Percentiles rank a stretch among this genome's conserved stretches.
These are phyloP conservation scores for Globisporangium irregulare DNA, from an alignment of 352 stramenopile species.

Conservation along the genomic window DNA sequence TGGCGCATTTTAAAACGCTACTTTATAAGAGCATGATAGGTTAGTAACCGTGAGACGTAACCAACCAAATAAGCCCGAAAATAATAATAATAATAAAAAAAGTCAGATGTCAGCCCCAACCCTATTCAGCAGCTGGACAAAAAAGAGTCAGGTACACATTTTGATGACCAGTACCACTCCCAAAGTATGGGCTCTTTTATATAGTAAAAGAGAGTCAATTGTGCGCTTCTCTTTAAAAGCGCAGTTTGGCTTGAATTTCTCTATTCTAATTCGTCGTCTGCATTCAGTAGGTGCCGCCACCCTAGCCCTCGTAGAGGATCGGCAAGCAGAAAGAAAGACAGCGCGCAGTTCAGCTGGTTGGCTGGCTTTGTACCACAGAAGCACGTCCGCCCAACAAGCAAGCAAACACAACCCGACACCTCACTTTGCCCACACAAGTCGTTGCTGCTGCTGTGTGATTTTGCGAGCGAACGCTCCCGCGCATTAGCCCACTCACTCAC, in stretches of 20 bases:
- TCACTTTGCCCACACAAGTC: background rate
- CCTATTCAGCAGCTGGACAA: background rate
- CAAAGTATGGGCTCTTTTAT: background rate
- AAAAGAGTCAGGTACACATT: slow-evolving; percentile 1
- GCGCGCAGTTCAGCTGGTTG: background rate
- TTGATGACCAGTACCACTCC: background rate
- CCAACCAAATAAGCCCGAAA: background rate
- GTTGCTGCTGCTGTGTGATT: background rate
- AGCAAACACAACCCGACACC: background rate
- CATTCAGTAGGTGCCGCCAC: background rate
- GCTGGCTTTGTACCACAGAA: background rate
- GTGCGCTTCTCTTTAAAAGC: background rate
- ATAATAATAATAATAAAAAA: background rate
- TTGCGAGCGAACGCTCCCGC: background rate
- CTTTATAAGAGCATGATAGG: no score
- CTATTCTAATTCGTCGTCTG: background rate
- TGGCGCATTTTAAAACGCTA: no score
- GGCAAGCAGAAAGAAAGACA: background rate
- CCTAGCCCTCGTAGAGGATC: slow-evolving; percentile 2
- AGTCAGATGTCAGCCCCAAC: background rate
- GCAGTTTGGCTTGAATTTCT: background rate
- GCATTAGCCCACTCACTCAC: background rate
- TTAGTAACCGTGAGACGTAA: no score
- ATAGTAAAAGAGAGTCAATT: background rate
- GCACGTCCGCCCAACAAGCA: background rate